These are phyloP conservation scores for Escovopsis sp. DNA, from an alignment of 2,329 filamentous ascomycete genomes.

Conservation along the genomic window DNA sequence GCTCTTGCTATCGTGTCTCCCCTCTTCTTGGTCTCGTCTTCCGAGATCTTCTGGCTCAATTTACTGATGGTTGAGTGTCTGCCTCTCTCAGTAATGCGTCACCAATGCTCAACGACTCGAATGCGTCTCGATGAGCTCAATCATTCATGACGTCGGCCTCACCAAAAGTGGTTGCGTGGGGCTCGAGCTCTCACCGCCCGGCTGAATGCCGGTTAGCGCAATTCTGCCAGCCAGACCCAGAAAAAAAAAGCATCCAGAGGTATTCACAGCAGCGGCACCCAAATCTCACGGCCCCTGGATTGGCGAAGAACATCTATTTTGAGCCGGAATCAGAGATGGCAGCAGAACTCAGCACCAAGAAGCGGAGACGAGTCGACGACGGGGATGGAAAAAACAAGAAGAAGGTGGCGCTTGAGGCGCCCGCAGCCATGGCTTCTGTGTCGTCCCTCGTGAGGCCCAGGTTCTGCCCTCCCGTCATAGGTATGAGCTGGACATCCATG, in stretches of 20 bases:
- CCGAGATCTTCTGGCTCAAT: no score
- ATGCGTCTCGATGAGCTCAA: no score
- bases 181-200: conserved; percentile 10
- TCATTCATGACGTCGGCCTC: conserved; percentile 3
- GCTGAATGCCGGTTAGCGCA: conserved; percentile 12
- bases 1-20: no score
- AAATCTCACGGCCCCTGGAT: no score
- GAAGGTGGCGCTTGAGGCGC: conserved; percentile 35
- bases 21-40: no score
- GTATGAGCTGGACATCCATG: conserved; percentile 22
- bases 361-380: conserved; percentile 38
- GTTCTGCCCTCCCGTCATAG: conserved; percentile 37
- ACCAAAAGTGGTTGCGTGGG: conserved; percentile 4
- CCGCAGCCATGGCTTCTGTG: conserved; percentile 27
- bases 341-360: conserved; percentile 27
- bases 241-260: conserved; percentile 8
- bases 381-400: conserved; percentile 29
- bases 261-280: no score
- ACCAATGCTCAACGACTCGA: no score
- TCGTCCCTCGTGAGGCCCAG: conserved; percentile 30
- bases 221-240: conserved; percentile 14
- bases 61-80: no score
- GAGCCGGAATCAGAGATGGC: conserved; percentile 19
- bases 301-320: not conserved
- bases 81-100: no score